Evolutionary conservation across 1,284 basidiomycete genomes (phyloP).

Genomic region (Sanghuangporus weigelae): DNA sequence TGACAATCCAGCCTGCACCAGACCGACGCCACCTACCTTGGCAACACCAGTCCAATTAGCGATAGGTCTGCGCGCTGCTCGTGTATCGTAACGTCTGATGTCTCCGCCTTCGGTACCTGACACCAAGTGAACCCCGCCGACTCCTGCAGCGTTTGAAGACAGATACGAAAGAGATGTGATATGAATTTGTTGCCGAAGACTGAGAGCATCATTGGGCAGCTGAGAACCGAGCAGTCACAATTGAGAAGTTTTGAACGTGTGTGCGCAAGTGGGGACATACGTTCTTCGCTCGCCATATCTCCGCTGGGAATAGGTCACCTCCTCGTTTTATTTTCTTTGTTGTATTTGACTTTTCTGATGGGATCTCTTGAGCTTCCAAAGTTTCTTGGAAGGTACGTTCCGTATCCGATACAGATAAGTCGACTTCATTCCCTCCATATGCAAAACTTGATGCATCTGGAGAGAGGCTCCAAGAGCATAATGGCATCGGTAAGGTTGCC

Average conservation of each 20-base stretch:
- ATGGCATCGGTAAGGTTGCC: slow-evolving; percentile 52
- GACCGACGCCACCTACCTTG: slow-evolving; percentile 62
- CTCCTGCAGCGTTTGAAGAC: slow-evolving; percentile 28
- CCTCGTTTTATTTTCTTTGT: slow-evolving; percentile 67
- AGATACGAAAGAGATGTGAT: slow-evolving; percentile 67
- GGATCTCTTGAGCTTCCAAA: slow-evolving; percentile 19
- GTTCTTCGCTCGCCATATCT: slow-evolving; percentile 79
- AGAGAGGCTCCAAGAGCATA: slow-evolving; percentile 63
- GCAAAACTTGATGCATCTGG: slow-evolving; percentile 54
- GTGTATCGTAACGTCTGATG: slow-evolving; percentile 77
- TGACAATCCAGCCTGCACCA: slow-evolving; percentile 52
- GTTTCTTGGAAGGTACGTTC: slow-evolving; percentile 55
- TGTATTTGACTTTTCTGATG: slow-evolving; percentile 18
- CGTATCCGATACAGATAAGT: slow-evolving; percentile 78
- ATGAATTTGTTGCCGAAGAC: slow-evolving; percentile 76
- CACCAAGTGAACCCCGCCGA: slow-evolving; percentile 43
- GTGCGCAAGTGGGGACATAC: slow-evolving; percentile 30
- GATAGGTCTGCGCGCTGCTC: slow-evolving; percentile 65
- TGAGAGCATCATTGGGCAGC: slow-evolving; percentile 74
- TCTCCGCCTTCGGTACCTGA: slow-evolving; percentile 77
- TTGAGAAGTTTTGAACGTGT: neutral
- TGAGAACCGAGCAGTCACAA: slow-evolving; percentile 25
- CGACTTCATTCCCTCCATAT: slow-evolving; percentile 86
- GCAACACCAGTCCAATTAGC: slow-evolving; percentile 59
- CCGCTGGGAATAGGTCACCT: slow-evolving; percentile 58